phyloP scores from a whole-genome alignment of 2,329 filamentous ascomycete species.

The Gremmenia infestans region DNA sequence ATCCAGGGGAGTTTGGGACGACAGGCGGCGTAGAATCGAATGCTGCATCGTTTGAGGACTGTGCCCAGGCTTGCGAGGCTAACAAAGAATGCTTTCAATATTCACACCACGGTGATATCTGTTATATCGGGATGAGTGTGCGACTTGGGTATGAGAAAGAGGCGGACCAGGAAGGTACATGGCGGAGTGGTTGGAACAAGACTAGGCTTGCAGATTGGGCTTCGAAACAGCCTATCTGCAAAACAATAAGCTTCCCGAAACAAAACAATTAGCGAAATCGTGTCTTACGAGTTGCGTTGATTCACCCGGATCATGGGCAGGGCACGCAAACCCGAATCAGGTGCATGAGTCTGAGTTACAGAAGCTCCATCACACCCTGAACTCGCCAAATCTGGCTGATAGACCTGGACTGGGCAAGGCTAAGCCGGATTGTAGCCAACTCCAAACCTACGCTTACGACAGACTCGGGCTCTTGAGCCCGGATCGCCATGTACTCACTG shows the following conservation, averaged over 20 bases:
- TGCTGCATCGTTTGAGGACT: conserved; percentile 39
- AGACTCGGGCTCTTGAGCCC: too few species aligned
- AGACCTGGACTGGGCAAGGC: too few species aligned
- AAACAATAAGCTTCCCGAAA: not conserved
- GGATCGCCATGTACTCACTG: too few species aligned
- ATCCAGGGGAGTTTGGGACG: conserved; percentile 35
- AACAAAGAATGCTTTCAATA: conserved; percentile 32
- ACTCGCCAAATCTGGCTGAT: too few species aligned
- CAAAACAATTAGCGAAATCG: too few species aligned
- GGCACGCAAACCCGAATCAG: too few species aligned
- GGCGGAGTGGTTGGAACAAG: conserved; percentile 9
- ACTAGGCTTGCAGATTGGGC: conserved; percentile 2
- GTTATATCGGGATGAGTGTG: conserved; percentile 7
- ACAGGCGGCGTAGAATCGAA: conserved; percentile 37
- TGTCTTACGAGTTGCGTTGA: too few species aligned
- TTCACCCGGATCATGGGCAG: too few species aligned
- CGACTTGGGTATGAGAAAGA: conserved; percentile 1
- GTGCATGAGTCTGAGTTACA: too few species aligned
- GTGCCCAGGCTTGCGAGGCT: conserved; percentile 42
- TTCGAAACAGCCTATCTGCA: conserved; percentile 1
- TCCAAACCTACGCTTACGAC: too few species aligned
- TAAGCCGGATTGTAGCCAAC: too few species aligned
- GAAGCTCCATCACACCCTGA: too few species aligned
- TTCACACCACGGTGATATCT: conserved; percentile 19
- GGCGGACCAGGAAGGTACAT: conserved; percentile 1